These are phyloP conservation scores for Skeletonema potamos DNA, from an alignment of 108 stramenopile genomes.

Conservation along the genomic window DNA sequence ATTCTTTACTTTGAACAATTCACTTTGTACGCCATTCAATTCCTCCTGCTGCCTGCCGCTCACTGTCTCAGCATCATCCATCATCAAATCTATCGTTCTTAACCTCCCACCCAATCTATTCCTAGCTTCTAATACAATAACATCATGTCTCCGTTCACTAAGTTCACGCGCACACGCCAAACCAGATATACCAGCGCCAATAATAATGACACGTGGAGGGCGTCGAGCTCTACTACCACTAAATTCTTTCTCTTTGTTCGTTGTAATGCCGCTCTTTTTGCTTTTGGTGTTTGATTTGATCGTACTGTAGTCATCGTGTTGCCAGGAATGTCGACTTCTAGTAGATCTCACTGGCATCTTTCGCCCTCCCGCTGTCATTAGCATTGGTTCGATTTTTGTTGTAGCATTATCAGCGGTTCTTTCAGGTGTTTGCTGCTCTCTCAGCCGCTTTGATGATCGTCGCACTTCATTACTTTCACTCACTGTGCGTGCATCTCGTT, in stretches of 20 bases:
- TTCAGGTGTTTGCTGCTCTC: background rate
- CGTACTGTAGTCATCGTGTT: background rate
- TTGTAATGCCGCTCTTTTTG: background rate
- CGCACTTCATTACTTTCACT: background rate
- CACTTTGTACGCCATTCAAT: slow-evolving; percentile 13
- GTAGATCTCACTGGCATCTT: background rate
- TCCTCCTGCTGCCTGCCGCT: slow-evolving; percentile 2
- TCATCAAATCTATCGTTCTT: slow-evolving; percentile 42
- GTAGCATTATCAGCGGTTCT: background rate
- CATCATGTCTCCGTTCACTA: slow-evolving; percentile 68
- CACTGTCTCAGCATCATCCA: slow-evolving; percentile 16
- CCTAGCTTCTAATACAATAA: slow-evolving; percentile 76
- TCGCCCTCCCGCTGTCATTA: background rate
- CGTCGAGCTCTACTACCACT: slow-evolving; percentile 18
- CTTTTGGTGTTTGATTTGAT: background rate
- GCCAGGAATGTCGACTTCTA: background rate
- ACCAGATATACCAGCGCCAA: slow-evolving; percentile 77
- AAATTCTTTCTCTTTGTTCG: background rate
- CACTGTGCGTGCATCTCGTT: background rate
- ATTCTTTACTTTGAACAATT: slow-evolving; percentile 19
- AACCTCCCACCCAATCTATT: slow-evolving; percentile 69
- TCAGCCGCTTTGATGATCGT: background rate
- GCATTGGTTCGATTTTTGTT: background rate
- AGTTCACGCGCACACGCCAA: slow-evolving; percentile 79
- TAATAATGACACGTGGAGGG: slow-evolving; percentile 62